These are phyloP conservation scores for Vaccinium vitisidaea DNA, from an alignment of 148 eudicot genomes.

Conservation along the genomic window DNA sequence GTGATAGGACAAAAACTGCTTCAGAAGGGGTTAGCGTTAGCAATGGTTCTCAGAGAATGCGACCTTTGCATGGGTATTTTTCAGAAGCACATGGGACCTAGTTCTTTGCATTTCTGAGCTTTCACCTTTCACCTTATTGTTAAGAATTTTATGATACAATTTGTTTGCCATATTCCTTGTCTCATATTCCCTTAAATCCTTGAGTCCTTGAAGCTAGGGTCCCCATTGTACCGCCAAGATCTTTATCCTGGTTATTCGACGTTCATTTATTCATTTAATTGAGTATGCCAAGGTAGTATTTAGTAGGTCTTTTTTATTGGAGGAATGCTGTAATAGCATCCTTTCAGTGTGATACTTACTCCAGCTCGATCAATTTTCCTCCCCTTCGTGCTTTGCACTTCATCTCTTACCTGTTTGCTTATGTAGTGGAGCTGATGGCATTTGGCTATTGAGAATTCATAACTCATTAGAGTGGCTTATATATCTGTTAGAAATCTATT, in stretches of 20 bases:
- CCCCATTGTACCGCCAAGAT: not conserved
- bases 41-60: slow-evolving; percentile 47
- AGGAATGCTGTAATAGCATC: not conserved
- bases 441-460: slow-evolving; percentile 5
- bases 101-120: slow-evolving; percentile 12
- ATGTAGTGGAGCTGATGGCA: not conserved
- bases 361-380: not conserved
- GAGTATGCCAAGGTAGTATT: not conserved
- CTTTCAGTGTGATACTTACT: not conserved
- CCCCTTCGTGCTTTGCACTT: not conserved
- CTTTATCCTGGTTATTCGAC: not conserved
- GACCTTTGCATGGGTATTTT: slow-evolving; percentile 63
- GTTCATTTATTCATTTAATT: slow-evolving; percentile 1
- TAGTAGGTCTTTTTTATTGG: not conserved
- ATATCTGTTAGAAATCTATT: not conserved
- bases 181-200: not conserved
- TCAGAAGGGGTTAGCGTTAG: slow-evolving; percentile 40
- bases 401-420: slow-evolving; percentile 6
- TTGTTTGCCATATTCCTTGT: not conserved
- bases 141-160: not conserved
- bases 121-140: slow-evolving; percentile 10
- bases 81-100: not conserved
- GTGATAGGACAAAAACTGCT: slow-evolving; percentile 49
- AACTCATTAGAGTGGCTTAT: not conserved
- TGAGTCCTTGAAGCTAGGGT: not conserved